Conservation (phyloP, 352 stramenopile genomes). For the Pythium grandisporangium region DNA sequence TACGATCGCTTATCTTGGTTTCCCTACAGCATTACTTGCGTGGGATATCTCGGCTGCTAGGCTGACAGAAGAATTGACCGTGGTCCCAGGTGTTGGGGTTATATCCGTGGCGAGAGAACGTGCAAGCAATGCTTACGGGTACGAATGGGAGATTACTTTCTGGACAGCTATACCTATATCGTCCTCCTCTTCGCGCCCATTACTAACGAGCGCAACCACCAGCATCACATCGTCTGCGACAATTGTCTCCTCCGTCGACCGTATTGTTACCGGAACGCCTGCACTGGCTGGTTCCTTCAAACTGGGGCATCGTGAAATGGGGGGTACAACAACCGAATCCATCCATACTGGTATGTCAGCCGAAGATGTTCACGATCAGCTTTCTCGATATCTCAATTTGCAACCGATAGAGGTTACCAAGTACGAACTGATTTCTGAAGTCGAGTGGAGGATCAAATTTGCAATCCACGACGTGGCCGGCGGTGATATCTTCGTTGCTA, state of each 20-base stretch:
- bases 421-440: conserved; percentile 4
- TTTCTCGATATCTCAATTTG: conserved; percentile 9
- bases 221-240: conserved; percentile 7
- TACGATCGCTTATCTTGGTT: conserved; percentile 13
- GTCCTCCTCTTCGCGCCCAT: conserved; percentile 7
- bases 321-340: too few species aligned
- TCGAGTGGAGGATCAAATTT: conserved; percentile 24
- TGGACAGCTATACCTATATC: conserved; percentile 1
- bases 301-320: conserved; percentile 9
- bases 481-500: conserved; percentile 7
- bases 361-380: too few species aligned
- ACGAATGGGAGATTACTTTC: conserved; percentile 25
- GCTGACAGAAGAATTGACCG: conserved; percentile 12
- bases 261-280: conserved; percentile 5
- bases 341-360: too few species aligned
- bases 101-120: conserved; percentile 9
- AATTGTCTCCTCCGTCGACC: conserved; percentile 9
- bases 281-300: conserved; percentile 14
- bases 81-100: conserved; percentile 9
- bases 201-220: conserved; percentile 10
- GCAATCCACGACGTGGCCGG: conserved; percentile 17
- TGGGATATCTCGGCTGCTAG: conserved; percentile 9
- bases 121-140: conserved; percentile 8
- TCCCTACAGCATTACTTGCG: conserved; percentile 2
- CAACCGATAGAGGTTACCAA: conserved; percentile 14